Evolutionary conservation across 2,329 filamentous ascomycete genomes (phyloP), one percentile per base, ranked within the genome.

Genomic region (Peltaster fructicola): DNA sequence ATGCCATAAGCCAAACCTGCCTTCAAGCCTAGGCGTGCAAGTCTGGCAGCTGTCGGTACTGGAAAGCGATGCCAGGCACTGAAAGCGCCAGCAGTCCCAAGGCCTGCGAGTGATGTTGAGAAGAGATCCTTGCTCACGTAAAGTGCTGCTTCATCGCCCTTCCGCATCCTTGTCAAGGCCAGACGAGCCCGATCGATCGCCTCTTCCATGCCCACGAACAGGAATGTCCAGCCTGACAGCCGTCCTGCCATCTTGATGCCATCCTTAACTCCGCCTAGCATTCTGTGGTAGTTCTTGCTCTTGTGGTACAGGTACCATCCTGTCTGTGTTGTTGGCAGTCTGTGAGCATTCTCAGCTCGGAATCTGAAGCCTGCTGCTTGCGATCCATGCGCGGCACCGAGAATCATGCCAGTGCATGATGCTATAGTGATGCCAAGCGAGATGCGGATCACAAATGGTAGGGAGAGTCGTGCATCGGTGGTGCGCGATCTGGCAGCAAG

Each of bases 281-380:
- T 73, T 25, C 76, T 66, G 41, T 81, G 71, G 56, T 98, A 95
- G 53, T 92, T 95, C 53, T 95, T 95, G 47, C 72, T 80, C 55
- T 93, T 93, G 59, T 95, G 85, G 52, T 98, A 98, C n/a, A 95
- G 67, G 48, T 85, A 98, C 88, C 88, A 98, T 10, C 82, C 85
- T 2, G 73, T 69, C 14, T 79, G 73, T 1, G 73, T 73, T 3
- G 68, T 72, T 11, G 88, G 88, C 33, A 93, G 70, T 37, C 85
- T 78, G 59, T 98, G 88, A 1, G 88, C 82, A 47, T 98, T 91
- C 54, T 98, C 88, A 31, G 88, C 88, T 27, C 85, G 75, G 57
- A 93, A 98, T 18, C 77, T 75, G 30, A 91, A 62, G 25, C 77
- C 73, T 20, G 40, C 26, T 15, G 43, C 39, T 25, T 35, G 32